Conservation (phyloP, 805 yeast species). For the Candida ascalaphidarum region DNA sequence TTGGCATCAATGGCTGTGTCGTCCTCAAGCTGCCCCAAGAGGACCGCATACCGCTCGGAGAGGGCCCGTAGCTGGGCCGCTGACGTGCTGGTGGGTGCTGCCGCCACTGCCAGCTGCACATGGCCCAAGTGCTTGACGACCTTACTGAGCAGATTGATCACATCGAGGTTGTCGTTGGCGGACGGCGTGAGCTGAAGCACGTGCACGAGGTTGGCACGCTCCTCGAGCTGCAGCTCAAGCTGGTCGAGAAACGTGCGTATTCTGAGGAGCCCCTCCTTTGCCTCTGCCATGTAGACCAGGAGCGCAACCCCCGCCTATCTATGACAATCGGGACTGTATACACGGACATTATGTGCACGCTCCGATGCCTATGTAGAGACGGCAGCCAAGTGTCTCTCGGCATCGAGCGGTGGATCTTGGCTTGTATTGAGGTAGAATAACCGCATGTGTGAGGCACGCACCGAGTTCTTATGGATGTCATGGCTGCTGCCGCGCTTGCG, state of each 20-base stretch:
- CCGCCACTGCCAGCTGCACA: constrained; percentile 19
- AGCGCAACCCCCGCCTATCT: background rate
- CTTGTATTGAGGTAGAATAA: no score
- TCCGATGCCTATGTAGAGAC: no score
- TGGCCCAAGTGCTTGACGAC: constrained; percentile 18
- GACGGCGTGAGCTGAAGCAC: constrained; percentile 29
- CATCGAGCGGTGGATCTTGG: no score
- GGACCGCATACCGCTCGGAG: background rate
- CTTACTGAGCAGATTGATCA: constrained; percentile 19
- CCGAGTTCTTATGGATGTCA: no score
- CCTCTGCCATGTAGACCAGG: background rate
- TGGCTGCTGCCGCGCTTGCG: no score
- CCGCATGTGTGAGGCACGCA: no score
- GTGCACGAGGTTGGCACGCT: constrained; percentile 19
- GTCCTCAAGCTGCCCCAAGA: constrained; percentile 5
- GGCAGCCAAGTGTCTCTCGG: no score
- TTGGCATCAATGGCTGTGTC: constrained; percentile 21
- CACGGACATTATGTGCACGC: no score
- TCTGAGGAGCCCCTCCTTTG: background rate
- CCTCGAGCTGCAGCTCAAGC: constrained; percentile 13
- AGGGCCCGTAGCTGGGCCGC: constrained; percentile 1
- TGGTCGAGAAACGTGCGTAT: constrained; percentile 1
- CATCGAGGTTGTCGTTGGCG: constrained; percentile 27
- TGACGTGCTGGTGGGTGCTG: constrained; percentile 1
- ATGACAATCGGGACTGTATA: no score